phyloP scores from a whole-genome alignment of 208 protist species.

The Leishmania braziliensis region DNA sequence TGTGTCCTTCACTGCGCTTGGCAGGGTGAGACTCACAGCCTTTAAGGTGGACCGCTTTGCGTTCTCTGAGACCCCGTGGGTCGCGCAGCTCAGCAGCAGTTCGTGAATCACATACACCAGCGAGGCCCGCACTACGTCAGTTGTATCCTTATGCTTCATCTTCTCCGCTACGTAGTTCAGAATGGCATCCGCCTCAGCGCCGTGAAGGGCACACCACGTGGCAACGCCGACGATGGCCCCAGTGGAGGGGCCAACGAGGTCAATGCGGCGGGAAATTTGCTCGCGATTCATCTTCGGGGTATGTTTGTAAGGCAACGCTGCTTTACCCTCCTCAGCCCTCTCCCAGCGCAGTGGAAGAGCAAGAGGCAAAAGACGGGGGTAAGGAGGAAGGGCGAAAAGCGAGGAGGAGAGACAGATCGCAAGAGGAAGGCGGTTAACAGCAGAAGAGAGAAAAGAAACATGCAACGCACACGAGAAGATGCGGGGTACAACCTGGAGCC shows the following conservation, averaged over 20 bases:
- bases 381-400: not conserved
- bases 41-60: slow-evolving; percentile 63
- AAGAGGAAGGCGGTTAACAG: not conserved
- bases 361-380: not conserved
- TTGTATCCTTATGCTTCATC: slow-evolving; percentile 51
- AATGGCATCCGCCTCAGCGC: slow-evolving; percentile 69
- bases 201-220: slow-evolving; percentile 88
- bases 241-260: slow-evolving; percentile 70
- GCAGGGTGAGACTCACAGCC: slow-evolving; percentile 56
- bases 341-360: not conserved
- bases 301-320: not conserved
- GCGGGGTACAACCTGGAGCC: not conserved
- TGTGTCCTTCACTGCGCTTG: slow-evolving; percentile 45
- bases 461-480: not conserved
- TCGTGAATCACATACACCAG: slow-evolving; percentile 88
- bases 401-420: not conserved
- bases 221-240: slow-evolving; percentile 84
- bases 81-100: slow-evolving; percentile 76
- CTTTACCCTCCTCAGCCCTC: not conserved
- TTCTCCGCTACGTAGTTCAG: slow-evolving; percentile 57
- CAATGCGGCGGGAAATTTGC: slow-evolving; percentile 59
- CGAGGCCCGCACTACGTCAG: slow-evolving; percentile 49
- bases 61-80: slow-evolving; percentile 60
- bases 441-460: not conserved
- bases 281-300: slow-evolving; percentile 56